Base-by-base conservation (phyloP, 1,284 basidiomycete genomes). In the Leccinum pachyderme region DNA sequence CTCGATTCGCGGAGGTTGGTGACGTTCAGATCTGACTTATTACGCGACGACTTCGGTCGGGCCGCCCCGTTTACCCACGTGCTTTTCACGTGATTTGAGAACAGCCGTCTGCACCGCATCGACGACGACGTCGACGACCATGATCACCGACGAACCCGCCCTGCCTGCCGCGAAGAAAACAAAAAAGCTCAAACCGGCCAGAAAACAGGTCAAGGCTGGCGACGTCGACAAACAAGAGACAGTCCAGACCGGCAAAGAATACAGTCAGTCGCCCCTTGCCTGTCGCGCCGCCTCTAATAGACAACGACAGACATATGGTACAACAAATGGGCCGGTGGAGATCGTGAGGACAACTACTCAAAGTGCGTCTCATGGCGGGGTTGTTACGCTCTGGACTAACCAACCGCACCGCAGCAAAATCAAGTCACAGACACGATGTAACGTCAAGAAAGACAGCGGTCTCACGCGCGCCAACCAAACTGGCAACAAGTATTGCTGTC, bases 271-370 rank as follows among this genome's bases (percentile, higher is more conserved):
- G 13, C 7, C 28, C 32, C 31, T 47, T 35, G 13, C 4, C 24
- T 29, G 28, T 55, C 15, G 43, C 55, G 32, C 28, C 43, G 41
- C 35, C 24, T 46, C 63, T 73, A 51, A 66, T 44, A 24, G n/a
- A 3, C 63, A 53, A 49, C 33, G 53, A 56, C 65, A 93, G 95
- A 98, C 72, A 91, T 97, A 56, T 98, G 96, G 96, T 98, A 98
- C 74, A 97, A 98, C 74, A 98, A 98, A 77, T 98, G 95, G 93
- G 94, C 95, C 35, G 91, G 95, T 59, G 94, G 94, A 55, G 94
- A 97, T 70, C 83, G 92, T 50, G 95, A 96, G 73, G 95, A 97
- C 68, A 90, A 85, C 58, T 92, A 95, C 67, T 95, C 93, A 45
- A 93, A 91, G 89, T 93, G 65, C 56, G 87, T 79, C 24, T 44